These are phyloP conservation scores for Oxalis stricta DNA, from an alignment of 441 rosid genomes.

Conservation along the genomic window DNA sequence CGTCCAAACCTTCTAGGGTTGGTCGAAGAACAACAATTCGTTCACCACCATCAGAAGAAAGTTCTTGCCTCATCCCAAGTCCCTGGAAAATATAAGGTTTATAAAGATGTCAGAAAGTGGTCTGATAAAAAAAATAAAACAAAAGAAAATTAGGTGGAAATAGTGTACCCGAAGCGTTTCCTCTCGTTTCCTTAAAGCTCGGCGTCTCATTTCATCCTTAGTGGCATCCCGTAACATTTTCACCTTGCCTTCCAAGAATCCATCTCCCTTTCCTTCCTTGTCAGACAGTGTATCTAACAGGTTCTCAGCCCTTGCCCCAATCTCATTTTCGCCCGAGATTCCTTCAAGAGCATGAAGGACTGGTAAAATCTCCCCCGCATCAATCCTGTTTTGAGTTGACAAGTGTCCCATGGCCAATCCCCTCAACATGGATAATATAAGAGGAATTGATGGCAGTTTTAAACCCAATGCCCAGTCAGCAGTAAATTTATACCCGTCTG, in stretches of 20 bases:
- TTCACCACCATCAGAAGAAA: conserved; percentile 88
- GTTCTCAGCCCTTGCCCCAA: conserved; percentile 98
- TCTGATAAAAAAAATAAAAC: no score
- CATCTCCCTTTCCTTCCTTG: conserved; percentile 95
- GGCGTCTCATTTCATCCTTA: conserved; percentile 91
- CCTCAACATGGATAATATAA: conserved; percentile 82
- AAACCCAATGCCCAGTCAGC: conserved; percentile 71
- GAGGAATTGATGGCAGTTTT: conserved; percentile 85
- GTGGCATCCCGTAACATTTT: conserved; percentile 77
- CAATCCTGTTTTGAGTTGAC: conserved; percentile 80
- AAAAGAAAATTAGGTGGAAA: no score
- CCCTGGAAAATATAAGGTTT: conserved; percentile 34
- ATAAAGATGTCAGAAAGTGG: neutral
- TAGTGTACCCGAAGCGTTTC: conserved; percentile 91
- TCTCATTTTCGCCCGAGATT: conserved; percentile 91
- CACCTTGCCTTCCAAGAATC: conserved; percentile 84
- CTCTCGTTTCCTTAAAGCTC: conserved; percentile 79
- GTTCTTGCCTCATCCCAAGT: conserved; percentile 89
- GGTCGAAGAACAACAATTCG: conserved; percentile 82
- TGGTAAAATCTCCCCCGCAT: conserved; percentile 80
- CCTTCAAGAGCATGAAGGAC: conserved; percentile 98
- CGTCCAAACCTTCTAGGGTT: conserved; percentile 90
- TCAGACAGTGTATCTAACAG: conserved; percentile 86
- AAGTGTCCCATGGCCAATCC: conserved; percentile 98
- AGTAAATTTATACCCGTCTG: conserved; percentile 71